Evolutionary conservation across 225 moss, liverwort and hornwort genomes (phyloP).

Genomic region (Bryum argenteum): DNA sequence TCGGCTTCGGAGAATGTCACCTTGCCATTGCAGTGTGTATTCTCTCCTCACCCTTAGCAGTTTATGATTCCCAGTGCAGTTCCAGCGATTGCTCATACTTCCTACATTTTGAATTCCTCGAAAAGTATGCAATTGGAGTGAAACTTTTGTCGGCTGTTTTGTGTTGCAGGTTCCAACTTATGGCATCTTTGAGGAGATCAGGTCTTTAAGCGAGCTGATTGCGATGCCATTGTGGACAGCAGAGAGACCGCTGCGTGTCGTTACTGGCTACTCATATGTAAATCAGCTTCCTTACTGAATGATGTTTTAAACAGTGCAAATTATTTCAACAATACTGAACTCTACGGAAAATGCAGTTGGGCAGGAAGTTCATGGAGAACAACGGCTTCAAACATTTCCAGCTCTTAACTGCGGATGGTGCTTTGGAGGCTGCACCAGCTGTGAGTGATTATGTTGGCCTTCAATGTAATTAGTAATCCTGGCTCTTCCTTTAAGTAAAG

Average conservation of each 20-base stretch:
- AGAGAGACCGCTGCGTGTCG: slow-evolving; percentile 69
- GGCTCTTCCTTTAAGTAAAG: background rate
- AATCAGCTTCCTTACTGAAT: background rate
- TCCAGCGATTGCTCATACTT: background rate
- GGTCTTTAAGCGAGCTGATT: slow-evolving; percentile 62
- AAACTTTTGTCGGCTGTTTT: too few species aligned
- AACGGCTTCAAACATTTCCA: slow-evolving; percentile 72
- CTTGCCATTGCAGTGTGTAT: slow-evolving; percentile 65
- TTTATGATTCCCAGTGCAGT: background rate
- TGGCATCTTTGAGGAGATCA: slow-evolving; percentile 81
- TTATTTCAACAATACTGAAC: slow-evolving; percentile 11
- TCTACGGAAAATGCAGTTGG: too few species aligned
- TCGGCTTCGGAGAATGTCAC: slow-evolving; percentile 85
- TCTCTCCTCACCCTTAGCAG: background rate
- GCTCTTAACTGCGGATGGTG: slow-evolving; percentile 85
- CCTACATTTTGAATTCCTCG: background rate
- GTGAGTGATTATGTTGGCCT: slow-evolving; percentile 41
- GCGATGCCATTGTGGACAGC: slow-evolving; percentile 86
- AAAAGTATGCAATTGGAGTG: background rate
- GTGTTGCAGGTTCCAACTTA: slow-evolving; percentile 76
- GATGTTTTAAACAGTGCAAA: background rate
- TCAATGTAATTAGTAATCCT: too few species aligned
- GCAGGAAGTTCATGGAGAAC: slow-evolving; percentile 66
- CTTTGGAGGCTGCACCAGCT: slow-evolving; percentile 91
- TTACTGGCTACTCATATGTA: slow-evolving; percentile 76